Evolutionary conservation across 257 asterid genomes (phyloP).

Genomic region (Echium plantagineum): DNA sequence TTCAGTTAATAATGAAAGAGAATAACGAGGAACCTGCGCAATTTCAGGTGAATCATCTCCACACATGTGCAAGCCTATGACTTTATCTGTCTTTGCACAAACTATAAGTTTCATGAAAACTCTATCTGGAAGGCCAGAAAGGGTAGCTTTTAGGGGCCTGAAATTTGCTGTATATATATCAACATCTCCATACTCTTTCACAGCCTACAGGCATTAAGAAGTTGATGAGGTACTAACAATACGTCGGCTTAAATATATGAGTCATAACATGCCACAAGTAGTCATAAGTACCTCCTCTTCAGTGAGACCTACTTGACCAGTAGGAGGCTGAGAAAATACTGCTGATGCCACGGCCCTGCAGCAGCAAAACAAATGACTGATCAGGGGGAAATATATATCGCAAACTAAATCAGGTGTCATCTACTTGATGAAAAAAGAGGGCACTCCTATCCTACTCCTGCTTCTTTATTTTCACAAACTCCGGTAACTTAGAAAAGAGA

Average conservation of each 20-base stretch:
- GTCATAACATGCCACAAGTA: constrained; percentile 5
- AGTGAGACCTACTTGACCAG: constrained; percentile 81
- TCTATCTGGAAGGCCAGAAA: constrained; percentile 94
- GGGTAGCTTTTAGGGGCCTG: constrained; percentile 87
- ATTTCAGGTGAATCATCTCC: constrained; percentile 95
- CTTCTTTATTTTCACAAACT: neutral
- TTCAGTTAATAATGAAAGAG: constrained; percentile 1
- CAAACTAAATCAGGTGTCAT: neutral
- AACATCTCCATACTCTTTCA: constrained; percentile 59
- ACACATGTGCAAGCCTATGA: constrained; percentile 86
- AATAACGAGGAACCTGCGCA: constrained; percentile 46
- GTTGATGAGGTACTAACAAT: neutral
- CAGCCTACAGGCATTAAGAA: constrained; percentile 38
- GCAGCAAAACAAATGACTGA: constrained; percentile 12
- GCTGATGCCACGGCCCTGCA: constrained; percentile 82
- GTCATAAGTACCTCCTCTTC: constrained; percentile 65
- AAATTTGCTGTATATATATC: constrained; percentile 79
- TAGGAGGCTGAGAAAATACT: constrained; percentile 96
- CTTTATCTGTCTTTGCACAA: constrained; percentile 68
- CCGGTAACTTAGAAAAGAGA: neutral
- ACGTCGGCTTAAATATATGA: constrained; percentile 1
- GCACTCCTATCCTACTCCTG: neutral
- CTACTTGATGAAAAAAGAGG: neutral
- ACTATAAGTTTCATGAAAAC: constrained; percentile 82
- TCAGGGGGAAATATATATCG: constrained; percentile 3